These are phyloP conservation scores for Macrophomina pseudophaseolina DNA, from an alignment of 2,329 filamentous ascomycete genomes.

Conservation along the genomic window DNA sequence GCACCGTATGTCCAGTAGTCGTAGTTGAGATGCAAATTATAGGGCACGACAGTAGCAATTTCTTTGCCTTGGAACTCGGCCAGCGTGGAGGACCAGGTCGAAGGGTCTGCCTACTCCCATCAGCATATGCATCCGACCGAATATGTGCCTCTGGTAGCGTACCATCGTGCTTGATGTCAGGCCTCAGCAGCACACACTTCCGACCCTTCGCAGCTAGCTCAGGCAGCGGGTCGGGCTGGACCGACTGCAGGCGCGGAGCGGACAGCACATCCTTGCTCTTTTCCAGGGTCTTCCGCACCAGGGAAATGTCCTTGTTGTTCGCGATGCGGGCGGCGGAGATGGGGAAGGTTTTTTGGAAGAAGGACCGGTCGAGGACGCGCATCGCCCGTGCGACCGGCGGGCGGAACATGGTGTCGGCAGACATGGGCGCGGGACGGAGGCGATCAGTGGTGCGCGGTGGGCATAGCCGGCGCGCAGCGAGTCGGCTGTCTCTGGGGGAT, in stretches of 20 bases:
- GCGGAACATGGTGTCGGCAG: slow-evolving; percentile 64
- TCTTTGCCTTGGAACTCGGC: slow-evolving; percentile 70
- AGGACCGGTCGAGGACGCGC: slow-evolving; percentile 78
- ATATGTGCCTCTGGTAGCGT: slow-evolving; percentile 21
- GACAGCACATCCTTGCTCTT: slow-evolving; percentile 69
- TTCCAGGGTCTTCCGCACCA: slow-evolving; percentile 69
- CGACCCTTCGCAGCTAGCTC: slow-evolving; percentile 49
- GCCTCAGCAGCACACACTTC: slow-evolving; percentile 54
- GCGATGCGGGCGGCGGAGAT: slow-evolving; percentile 79
- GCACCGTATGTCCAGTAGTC: slow-evolving; percentile 83
- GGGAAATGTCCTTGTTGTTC: slow-evolving; percentile 75
- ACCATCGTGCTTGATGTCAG: slow-evolving; percentile 49
- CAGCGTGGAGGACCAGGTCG: slow-evolving; percentile 77
- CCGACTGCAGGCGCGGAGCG: slow-evolving; percentile 65
- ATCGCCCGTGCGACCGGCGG: slow-evolving; percentile 82
- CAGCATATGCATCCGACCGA: slow-evolving; percentile 31
- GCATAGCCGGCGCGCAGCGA: slow-evolving; percentile 5
- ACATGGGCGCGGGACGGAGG: slow-evolving; percentile 32
- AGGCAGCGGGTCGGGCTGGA: slow-evolving; percentile 33
- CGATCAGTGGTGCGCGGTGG: not conserved
- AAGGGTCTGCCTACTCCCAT: slow-evolving; percentile 60
- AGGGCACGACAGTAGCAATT: slow-evolving; percentile 75
- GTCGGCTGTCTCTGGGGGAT: slow-evolving; percentile 20
- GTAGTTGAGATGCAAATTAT: slow-evolving; percentile 78
- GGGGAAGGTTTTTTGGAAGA: slow-evolving; percentile 79